phyloP scores from a whole-genome alignment of 306 rosid species.

The Corylus heterophylla region DNA sequence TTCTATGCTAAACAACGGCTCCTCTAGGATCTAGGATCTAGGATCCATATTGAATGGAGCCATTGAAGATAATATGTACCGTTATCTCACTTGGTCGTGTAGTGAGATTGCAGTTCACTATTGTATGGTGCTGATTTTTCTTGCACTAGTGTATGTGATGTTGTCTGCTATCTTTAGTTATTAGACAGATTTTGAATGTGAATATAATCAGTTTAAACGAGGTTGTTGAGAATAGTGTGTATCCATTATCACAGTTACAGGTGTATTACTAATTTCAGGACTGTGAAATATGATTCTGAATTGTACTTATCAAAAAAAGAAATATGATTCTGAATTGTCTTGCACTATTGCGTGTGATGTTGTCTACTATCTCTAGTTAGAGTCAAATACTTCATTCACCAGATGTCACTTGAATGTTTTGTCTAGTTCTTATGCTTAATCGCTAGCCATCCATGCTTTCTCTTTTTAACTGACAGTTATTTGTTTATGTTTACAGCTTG shows the following conservation, averaged over 20 bases:
- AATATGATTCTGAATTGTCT: neutral
- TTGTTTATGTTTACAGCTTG: constrained; percentile 45
- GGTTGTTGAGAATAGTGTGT: neutral
- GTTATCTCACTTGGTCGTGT: neutral
- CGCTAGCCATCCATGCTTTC: constrained; percentile 2
- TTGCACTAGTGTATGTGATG: neutral
- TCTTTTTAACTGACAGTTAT: constrained; percentile 13
- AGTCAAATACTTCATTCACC: neutral
- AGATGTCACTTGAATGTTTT: neutral
- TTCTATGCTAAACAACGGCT: no score
- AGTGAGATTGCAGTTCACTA: neutral
- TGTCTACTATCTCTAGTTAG: neutral
- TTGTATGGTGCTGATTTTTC: neutral
- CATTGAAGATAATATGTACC: neutral
- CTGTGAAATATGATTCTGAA: no score
- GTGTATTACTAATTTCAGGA: neutral
- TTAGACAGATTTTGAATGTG: neutral
- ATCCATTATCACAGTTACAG: neutral
- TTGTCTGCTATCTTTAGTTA: neutral
- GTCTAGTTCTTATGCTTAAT: neutral
- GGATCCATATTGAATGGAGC: neutral
- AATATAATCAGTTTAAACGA: neutral
- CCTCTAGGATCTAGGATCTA: no score
- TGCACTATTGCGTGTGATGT: neutral
- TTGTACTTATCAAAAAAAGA: neutral